These are phyloP conservation scores for Leccinum ochraceum DNA, from an alignment of 768 basidiomycete species.

Conservation along the genomic window DNA sequence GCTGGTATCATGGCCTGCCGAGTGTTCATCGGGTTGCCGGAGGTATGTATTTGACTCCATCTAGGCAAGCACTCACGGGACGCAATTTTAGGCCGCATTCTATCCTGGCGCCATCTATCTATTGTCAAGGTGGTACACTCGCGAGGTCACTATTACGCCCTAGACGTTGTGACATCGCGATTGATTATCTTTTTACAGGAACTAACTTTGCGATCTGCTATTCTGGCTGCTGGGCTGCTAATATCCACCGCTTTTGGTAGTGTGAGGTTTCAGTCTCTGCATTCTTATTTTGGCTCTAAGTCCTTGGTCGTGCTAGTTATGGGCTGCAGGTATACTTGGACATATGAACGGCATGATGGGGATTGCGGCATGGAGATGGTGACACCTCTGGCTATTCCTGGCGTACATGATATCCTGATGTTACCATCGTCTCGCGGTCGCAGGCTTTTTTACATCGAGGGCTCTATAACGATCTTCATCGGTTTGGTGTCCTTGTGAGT, in stretches of 20 bases:
- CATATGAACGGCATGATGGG: constrained; percentile 69
- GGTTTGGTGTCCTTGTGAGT: constrained; percentile 55
- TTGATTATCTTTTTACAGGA: constrained; percentile 39
- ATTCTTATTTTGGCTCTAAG: background rate
- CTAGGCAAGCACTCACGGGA: constrained; percentile 42
- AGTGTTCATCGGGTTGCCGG: background rate
- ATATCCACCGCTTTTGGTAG: constrained; percentile 68
- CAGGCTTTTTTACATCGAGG: constrained; percentile 77
- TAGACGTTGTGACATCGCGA: background rate
- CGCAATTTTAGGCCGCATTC: constrained; percentile 48
- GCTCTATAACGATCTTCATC: constrained; percentile 60
- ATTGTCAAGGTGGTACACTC: constrained; percentile 29
- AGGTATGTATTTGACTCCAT: background rate
- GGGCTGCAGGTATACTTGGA: constrained; percentile 71
- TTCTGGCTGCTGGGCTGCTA: constrained; percentile 58
- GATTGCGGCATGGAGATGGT: constrained; percentile 74
- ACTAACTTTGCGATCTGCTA: constrained; percentile 60
- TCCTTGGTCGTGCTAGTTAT: constrained; percentile 40
- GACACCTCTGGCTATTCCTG: constrained; percentile 3
- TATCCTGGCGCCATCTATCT: constrained; percentile 59
- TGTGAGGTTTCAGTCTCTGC: constrained; percentile 36
- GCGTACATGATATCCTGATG: constrained; percentile 1
- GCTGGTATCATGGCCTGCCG: background rate
- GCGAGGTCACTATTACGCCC: constrained; percentile 10
- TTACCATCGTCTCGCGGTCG: background rate